A percentile compares a stretch with the other conserved stretches of the same genome.
These are phyloP conservation scores for Nakataea oryzae DNA, from an alignment of 2,329 filamentous ascomycete genomes.

Conservation along the genomic window DNA sequence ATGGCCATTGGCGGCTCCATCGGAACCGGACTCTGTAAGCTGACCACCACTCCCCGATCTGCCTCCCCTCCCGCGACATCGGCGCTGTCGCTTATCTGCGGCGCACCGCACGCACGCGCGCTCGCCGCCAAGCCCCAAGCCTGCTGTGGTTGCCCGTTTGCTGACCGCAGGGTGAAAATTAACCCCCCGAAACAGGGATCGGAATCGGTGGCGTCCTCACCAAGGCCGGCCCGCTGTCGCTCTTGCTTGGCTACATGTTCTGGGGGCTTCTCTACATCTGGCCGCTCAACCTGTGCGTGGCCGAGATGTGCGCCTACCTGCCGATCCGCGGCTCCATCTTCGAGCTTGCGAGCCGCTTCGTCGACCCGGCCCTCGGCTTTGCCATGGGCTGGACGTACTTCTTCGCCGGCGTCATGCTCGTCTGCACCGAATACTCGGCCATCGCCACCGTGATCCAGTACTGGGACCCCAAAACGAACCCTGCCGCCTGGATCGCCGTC, in stretches of 20 bases:
- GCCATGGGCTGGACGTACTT: constrained; percentile 42
- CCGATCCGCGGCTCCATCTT: constrained; percentile 44
- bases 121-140: background rate
- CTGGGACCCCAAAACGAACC: constrained; percentile 29
- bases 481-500: constrained; percentile 36
- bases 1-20: constrained; percentile 39
- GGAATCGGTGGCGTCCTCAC: constrained; percentile 31
- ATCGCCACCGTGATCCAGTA: constrained; percentile 33
- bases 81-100: background rate
- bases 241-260: constrained; percentile 31
- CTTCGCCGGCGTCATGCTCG: constrained; percentile 32
- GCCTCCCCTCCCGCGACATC: background rate
- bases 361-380: constrained; percentile 47
- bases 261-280: constrained; percentile 33
- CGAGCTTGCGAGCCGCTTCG: constrained; percentile 41
- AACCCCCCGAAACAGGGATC: constrained; percentile 13
- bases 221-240: constrained; percentile 29
- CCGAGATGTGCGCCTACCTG: constrained; percentile 47
- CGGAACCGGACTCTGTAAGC: constrained; percentile 29
- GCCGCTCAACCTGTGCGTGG: constrained; percentile 33
- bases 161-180: background rate
- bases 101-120: background rate
- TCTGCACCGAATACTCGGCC: constrained; percentile 33
- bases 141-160: background rate
- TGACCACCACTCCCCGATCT: background rate